Evolutionary conservation across 768 basidiomycete genomes (phyloP).

Genomic region (Agaricus subrufescens): DNA sequence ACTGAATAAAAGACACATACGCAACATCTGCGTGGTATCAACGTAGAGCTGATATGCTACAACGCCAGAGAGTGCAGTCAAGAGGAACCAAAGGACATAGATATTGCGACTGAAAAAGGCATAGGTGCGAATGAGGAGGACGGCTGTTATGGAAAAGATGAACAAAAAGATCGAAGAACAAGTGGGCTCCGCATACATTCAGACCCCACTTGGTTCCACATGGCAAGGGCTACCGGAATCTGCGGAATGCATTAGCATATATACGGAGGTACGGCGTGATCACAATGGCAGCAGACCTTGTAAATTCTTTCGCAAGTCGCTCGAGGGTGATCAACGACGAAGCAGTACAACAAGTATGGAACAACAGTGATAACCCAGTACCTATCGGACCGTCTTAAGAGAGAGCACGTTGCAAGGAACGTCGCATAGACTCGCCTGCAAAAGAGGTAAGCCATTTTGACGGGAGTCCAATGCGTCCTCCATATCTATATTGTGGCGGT

Average conservation of each 20-base stretch:
- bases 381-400: conserved; percentile 29
- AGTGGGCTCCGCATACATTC: conserved; percentile 46
- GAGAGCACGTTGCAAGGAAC: conserved; percentile 12
- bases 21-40: conserved; percentile 70
- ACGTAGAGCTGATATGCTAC: conserved; percentile 82
- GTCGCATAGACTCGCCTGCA: conserved; percentile 55
- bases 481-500: conserved; percentile 48
- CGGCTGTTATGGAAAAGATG: conserved; percentile 38
- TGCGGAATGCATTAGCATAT: conserved; percentile 21
- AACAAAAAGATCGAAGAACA: conserved; percentile 10
- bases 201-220: conserved; percentile 86
- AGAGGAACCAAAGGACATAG: conserved; percentile 58
- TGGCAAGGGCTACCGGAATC: conserved; percentile 78
- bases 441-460: conserved; percentile 79
- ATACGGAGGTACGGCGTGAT: not conserved
- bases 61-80: conserved; percentile 65
- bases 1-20: conserved; percentile 33
- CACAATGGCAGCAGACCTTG: conserved; percentile 36
- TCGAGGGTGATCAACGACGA: conserved; percentile 62
- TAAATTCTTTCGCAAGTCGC: conserved; percentile 68
- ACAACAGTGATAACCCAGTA: conserved; percentile 83
- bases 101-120: conserved; percentile 81
- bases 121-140: conserved; percentile 79
- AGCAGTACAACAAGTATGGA: conserved; percentile 74
- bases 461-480: conserved; percentile 81